Evolutionary conservation across 768 basidiomycete species (phyloP).

Genomic region (Trametes meyenii): DNA sequence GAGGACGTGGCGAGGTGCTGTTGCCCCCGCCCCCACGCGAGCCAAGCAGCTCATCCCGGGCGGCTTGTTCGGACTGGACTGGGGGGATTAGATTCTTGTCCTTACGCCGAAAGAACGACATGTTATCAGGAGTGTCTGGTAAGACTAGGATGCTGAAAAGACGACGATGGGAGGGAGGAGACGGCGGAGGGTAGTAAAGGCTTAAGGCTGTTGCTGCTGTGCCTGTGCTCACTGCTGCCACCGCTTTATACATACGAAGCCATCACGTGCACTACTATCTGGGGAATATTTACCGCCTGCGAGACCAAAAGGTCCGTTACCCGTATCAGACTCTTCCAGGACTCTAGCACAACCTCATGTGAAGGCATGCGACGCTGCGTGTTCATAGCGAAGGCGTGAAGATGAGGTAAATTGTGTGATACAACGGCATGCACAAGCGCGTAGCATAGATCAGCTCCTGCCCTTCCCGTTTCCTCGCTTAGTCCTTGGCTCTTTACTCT

Average conservation of each 20-base stretch:
- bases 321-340: background rate
- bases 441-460: conserved; percentile 12
- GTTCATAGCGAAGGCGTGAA: background rate
- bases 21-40: conserved; percentile 31
- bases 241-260: conserved; percentile 12
- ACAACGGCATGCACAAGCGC: background rate
- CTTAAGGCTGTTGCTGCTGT: conserved; percentile 22
- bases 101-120: conserved; percentile 75
- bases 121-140: conserved; percentile 30
- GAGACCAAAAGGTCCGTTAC: background rate
- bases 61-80: conserved; percentile 43
- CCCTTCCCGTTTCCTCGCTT: conserved; percentile 43
- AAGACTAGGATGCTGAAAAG: conserved; percentile 2
- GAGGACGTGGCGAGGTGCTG: conserved; percentile 43
- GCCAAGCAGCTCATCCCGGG: conserved; percentile 33
- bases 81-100: conserved; percentile 70
- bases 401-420: conserved; percentile 14
- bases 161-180: background rate
- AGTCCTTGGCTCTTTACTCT: conserved; percentile 39
- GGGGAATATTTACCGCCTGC: background rate
- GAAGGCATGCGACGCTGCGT: background rate
- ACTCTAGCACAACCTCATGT: background rate
- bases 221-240: conserved; percentile 14
- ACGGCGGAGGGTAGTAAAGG: conserved; percentile 12
- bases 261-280: conserved; percentile 15